Conservation (phyloP, 2,329 filamentous ascomycete species). For the Periconia digitata region DNA sequence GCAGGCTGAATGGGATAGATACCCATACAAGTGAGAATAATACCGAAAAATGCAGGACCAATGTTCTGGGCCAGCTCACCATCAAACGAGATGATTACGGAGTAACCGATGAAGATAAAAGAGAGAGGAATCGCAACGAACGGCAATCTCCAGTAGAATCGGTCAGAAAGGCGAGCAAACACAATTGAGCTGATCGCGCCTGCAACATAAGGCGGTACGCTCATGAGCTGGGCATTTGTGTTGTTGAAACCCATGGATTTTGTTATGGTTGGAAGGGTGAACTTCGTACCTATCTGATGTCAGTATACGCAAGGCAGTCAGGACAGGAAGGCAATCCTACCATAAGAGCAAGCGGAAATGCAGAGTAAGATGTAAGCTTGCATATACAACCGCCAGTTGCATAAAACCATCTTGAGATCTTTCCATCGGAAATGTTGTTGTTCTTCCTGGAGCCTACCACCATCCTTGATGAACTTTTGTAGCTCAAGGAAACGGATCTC, state of each 20-base stretch:
- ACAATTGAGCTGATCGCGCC: conserved; percentile 27
- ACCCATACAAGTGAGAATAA: conserved; percentile 48
- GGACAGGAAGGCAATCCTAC: conserved; percentile 7
- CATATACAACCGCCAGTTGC: conserved; percentile 33
- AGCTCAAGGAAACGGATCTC: conserved; percentile 29
- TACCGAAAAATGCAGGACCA: conserved; percentile 47
- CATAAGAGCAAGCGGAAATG: conserved; percentile 29
- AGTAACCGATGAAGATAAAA: conserved; percentile 32
- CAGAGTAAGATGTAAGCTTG: conserved; percentile 30
- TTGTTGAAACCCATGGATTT: conserved; percentile 32
- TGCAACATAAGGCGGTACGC: conserved; percentile 25
- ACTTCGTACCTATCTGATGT: conserved; percentile 22
- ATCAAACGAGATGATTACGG: conserved; percentile 44
- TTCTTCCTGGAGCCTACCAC: conserved; percentile 18
- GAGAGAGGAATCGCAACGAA: conserved; percentile 35
- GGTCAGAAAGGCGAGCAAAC: conserved; percentile 25
- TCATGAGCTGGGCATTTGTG: conserved; percentile 33
- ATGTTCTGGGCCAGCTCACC: conserved; percentile 45
- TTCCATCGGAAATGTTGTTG: conserved; percentile 22
- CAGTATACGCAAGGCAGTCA: not conserved
- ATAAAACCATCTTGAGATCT: conserved; percentile 26
- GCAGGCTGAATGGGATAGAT: conserved; percentile 38
- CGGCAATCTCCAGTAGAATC: conserved; percentile 28
- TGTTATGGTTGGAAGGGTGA: conserved; percentile 30
- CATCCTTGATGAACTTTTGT: conserved; percentile 26